These are phyloP conservation scores for Oryza glumipatula DNA, from an alignment of 176 grass and related monocot species.

Conservation along the genomic window DNA sequence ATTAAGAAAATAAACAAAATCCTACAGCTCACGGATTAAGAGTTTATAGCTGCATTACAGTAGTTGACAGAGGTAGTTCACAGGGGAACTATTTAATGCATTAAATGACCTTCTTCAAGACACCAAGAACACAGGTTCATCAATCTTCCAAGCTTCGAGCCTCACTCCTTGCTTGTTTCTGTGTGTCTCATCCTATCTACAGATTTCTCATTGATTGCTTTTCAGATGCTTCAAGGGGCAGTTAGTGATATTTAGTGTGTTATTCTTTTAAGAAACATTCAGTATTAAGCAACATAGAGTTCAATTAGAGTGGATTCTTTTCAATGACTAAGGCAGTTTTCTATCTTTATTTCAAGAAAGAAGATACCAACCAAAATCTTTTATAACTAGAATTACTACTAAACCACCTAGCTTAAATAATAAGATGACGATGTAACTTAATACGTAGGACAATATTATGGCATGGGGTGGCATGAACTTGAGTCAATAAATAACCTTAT, in stretches of 20 bases:
- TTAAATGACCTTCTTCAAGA: constrained; percentile 21
- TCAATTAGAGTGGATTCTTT: neutral
- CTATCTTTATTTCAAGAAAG: constrained; percentile 26
- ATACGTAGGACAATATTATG: constrained; percentile 33
- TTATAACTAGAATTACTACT: neutral
- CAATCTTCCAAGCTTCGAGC: neutral
- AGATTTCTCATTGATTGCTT: neutral
- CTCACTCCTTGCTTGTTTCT: constrained; percentile 6
- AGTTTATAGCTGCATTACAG: constrained; percentile 29
- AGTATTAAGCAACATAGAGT: neutral
- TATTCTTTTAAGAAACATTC: constrained; percentile 18
- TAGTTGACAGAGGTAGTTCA: neutral
- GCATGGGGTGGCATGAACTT: constrained; percentile 2
- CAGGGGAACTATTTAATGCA: neutral
- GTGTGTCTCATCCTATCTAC: neutral
- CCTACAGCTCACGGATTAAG: constrained; percentile 14
- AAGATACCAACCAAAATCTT: neutral
- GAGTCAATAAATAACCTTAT: constrained; percentile 63
- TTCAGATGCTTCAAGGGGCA: constrained; percentile 15
- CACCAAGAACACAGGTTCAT: constrained; percentile 17
- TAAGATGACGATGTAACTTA: constrained; percentile 21
- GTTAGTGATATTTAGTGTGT: constrained; percentile 9
- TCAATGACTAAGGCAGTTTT: constrained; percentile 10
- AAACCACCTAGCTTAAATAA: constrained; percentile 34
- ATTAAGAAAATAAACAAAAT: constrained; percentile 18